These are phyloP conservation scores for Phytophthora citrophthora DNA, from an alignment of 352 stramenopile genomes.

Conservation along the genomic window DNA sequence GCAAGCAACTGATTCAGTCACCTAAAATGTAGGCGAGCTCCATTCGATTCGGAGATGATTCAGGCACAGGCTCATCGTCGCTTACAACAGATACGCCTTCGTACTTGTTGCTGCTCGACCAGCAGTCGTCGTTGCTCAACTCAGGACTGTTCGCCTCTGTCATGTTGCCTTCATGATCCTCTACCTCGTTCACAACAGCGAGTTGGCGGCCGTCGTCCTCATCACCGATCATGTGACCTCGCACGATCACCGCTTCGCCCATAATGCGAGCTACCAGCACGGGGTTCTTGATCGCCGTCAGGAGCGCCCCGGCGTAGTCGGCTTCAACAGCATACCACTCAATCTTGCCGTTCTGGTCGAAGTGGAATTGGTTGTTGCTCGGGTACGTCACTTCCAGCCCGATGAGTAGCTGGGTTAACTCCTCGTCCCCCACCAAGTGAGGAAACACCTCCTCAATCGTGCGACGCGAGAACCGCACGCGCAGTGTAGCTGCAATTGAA, in stretches of 20 bases:
- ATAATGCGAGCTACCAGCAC: conserved; percentile 39
- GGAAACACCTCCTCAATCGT: conserved; percentile 66
- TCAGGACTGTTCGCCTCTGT: no score
- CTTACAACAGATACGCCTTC: neutral
- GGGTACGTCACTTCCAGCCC: conserved; percentile 53
- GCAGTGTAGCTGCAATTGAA: conserved; percentile 33
- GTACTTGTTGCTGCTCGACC: neutral
- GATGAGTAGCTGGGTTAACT: conserved; percentile 46
- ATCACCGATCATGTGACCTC: conserved; percentile 54
- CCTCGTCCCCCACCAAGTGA: conserved; percentile 40
- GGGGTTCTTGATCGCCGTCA: conserved; percentile 36
- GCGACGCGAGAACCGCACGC: conserved; percentile 48
- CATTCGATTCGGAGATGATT: neutral
- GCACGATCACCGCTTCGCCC: conserved; percentile 42
- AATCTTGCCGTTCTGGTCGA: conserved; percentile 46
- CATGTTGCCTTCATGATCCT: no score
- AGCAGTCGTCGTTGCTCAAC: neutral
- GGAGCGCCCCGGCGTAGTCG: conserved; percentile 45
- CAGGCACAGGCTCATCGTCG: neutral
- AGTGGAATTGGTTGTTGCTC: conserved; percentile 55
- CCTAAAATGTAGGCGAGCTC: neutral
- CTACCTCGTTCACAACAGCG: conserved; percentile 1
- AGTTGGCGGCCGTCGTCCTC: conserved; percentile 27
- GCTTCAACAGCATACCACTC: conserved; percentile 48
- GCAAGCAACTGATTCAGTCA: neutral